These are phyloP conservation scores for Phytophthora aleatoria DNA, from an alignment of 352 stramenopile genomes.

Conservation along the genomic window DNA sequence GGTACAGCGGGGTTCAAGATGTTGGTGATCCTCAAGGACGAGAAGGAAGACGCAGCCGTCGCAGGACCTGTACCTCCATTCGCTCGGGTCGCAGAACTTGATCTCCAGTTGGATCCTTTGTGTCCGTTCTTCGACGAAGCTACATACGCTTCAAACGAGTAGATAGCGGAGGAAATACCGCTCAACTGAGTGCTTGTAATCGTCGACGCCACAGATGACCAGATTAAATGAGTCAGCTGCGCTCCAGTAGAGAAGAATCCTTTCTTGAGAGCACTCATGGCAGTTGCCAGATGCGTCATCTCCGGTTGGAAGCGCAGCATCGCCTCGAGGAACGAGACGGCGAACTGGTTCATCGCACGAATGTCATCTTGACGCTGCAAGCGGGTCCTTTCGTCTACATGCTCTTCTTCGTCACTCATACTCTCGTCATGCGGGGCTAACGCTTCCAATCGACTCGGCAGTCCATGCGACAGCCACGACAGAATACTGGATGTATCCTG, in stretches of 20 bases:
- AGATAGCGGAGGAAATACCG: constrained; percentile 73
- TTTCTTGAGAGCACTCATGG: constrained; percentile 67
- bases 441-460: constrained; percentile 49
- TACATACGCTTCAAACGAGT: constrained; percentile 43
- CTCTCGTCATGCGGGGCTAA: constrained; percentile 44
- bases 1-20: constrained; percentile 58
- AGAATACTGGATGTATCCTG: constrained; percentile 72
- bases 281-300: constrained; percentile 52
- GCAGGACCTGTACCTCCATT: constrained; percentile 14
- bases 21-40: constrained; percentile 70
- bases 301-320: constrained; percentile 74
- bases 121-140: constrained; percentile 29
- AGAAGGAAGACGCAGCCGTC: constrained; percentile 52
- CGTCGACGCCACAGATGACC: constrained; percentile 69
- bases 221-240: constrained; percentile 79
- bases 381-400: constrained; percentile 19
- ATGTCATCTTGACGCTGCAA: constrained; percentile 47
- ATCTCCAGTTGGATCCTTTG: constrained; percentile 21
- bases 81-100: constrained; percentile 13
- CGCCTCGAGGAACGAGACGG: constrained; percentile 64
- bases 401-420: constrained; percentile 36
- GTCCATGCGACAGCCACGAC: constrained; percentile 57
- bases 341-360: constrained; percentile 81
- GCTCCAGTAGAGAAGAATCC: constrained; percentile 73
- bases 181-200: constrained; percentile 70